A percentile compares a stretch with the other conserved stretches of the same genome.
phyloP scores from a whole-genome alignment of 257 asterid species.

The Eustoma russellianum region DNA sequence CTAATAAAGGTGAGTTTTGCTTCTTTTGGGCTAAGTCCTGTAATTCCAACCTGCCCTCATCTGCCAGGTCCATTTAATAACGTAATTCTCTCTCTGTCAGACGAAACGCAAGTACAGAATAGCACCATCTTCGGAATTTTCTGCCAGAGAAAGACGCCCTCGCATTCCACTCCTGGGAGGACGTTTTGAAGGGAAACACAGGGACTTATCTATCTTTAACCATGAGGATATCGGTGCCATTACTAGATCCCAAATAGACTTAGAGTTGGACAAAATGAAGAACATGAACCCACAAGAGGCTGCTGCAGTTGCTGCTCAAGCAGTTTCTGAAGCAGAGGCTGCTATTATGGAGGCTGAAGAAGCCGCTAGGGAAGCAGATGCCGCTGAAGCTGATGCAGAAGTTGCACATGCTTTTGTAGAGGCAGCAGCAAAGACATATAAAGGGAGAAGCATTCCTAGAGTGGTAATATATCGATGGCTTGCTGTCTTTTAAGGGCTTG shows the following conservation, averaged over 20 bases:
- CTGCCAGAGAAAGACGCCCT: slow-evolving; percentile 46
- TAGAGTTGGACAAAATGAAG: slow-evolving; percentile 62
- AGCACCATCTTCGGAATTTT: slow-evolving; percentile 36
- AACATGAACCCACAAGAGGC: slow-evolving; percentile 76
- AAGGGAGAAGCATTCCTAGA: slow-evolving; percentile 55
- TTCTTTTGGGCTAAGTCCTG: slow-evolving; percentile 5
- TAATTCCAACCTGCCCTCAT: neutral
- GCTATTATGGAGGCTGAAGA: slow-evolving; percentile 95
- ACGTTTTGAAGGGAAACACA: slow-evolving; percentile 43
- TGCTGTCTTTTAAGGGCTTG: slow-evolving; percentile 6
- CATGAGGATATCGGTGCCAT: slow-evolving; percentile 33
- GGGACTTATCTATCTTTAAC: slow-evolving; percentile 36
- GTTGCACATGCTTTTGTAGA: slow-evolving; percentile 93
- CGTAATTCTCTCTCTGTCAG: slow-evolving; percentile 22
- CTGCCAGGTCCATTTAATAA: too few species aligned
- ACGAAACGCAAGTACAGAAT: slow-evolving; percentile 65
- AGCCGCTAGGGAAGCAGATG: slow-evolving; percentile 90
- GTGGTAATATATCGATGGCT: slow-evolving; percentile 36
- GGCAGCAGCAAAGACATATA: slow-evolving; percentile 68
- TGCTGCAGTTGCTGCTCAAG: slow-evolving; percentile 89
- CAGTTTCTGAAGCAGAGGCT: slow-evolving; percentile 94
- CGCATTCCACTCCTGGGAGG: slow-evolving; percentile 36
- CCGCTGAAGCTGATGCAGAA: slow-evolving; percentile 92
- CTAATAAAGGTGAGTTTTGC: slow-evolving; percentile 54
- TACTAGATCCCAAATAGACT: slow-evolving; percentile 54